Conservation (phyloP, 257 asterid genomes). For the Solanum habrochaites region DNA sequence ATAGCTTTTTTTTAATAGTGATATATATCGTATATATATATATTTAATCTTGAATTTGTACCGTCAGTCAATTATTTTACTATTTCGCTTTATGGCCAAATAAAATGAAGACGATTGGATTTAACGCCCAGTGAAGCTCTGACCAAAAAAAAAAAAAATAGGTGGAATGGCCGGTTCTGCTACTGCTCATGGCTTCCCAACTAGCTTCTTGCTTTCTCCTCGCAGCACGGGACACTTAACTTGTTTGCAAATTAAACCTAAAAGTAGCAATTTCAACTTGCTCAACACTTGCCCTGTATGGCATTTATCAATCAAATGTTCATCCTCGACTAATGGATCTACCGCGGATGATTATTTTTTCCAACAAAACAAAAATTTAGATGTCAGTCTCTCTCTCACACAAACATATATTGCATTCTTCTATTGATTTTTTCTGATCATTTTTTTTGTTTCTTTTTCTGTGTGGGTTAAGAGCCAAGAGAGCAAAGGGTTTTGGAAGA, state of each 20-base stretch:
- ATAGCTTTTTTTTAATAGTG: no score
- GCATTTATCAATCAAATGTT: neutral
- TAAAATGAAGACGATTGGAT: neutral
- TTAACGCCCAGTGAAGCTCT: neutral
- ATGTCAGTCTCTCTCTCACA: neutral
- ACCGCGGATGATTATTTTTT: neutral
- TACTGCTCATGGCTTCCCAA: neutral
- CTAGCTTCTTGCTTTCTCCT: neutral
- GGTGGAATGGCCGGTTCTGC: neutral
- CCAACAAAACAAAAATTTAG: slow-evolving; percentile 7
- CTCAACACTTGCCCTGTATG: neutral
- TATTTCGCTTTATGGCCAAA: neutral
- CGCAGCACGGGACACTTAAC: neutral
- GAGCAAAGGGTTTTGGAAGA: slow-evolving; percentile 22
- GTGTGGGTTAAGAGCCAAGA: slow-evolving; percentile 4
- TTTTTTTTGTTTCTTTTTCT: neutral
- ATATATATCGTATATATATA: no score
- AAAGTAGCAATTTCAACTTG: neutral
- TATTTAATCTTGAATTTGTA: no score
- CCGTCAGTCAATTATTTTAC: no score
- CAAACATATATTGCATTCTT: neutral
- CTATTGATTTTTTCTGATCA: no score
- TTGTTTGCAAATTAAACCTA: neutral
- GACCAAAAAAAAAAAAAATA: no score
- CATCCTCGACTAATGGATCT: slow-evolving; percentile 9